Base-by-base conservation (phyloP, 2,329 filamentous ascomycete species). In the Colletotrichum echinochloae region DNA sequence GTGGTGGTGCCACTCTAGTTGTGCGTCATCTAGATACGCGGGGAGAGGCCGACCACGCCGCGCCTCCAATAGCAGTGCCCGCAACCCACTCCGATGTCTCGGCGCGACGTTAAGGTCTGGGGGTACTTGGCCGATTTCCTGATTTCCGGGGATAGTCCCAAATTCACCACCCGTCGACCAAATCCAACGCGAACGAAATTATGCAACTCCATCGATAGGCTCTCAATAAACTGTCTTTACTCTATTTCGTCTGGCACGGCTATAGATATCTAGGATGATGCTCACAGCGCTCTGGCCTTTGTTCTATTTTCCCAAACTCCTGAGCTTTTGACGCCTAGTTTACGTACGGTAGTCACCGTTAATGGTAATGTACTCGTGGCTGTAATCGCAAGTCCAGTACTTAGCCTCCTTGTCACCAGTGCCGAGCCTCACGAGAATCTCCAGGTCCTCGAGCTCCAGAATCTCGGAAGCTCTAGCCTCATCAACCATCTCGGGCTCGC, bases 311-410 rank as follows among this genome's bases (percentile, higher is more conserved):
- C 37, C 54, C 57, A 37, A 55, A 16, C 51, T 0, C 60, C 26
- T 16, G 18, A 11, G 3, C 26, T 26, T 9, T 54, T 7, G 33
- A 39, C 6, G 9, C 26, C 41, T 28, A 14, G 12, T 65, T 37
- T 65, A 73, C 35, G 90, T 92, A 72, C 90, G 85, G 78, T 92
- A 92, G 76, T 92, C 89, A 37, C 89, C 89, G 75, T 92, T 92
- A 74, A 91, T 91, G 6, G 88, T 89, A 46, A 89, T 89, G 78
- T 90, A 97, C 85, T 95, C 92, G 77, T 95, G 92, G 78, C 91
- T 94, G 75, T 95, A 94, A 79, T 97, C 94, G 78, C 94, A 96
- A 48, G 93, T 96, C 90, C 92, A 96, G 79, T 94, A 93, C 6
- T 90, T 89, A 1, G 91, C 91, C 79, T 91, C 88, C 77, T 90